These are phyloP conservation scores for Podila minutissima DNA, from an alignment of 192 early-diverging fungal genomes.

Conservation along the genomic window DNA sequence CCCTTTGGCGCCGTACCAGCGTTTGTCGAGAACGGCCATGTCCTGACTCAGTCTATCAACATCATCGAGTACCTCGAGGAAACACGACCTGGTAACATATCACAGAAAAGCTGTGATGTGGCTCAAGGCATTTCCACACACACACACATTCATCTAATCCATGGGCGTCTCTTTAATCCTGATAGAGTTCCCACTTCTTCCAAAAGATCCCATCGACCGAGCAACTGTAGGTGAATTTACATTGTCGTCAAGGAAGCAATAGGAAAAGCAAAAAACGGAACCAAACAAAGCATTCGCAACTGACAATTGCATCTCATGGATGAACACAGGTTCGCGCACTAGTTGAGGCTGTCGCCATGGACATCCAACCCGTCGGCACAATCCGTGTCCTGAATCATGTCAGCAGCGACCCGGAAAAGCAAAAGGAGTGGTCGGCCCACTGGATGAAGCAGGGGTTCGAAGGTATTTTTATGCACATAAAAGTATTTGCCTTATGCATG, in stretches of 20 bases:
- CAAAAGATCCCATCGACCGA: constrained; percentile 68
- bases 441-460: constrained; percentile 67
- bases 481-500: too few relatives aligned
- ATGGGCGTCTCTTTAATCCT: too few relatives aligned
- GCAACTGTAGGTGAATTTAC: constrained; percentile 54
- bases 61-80: constrained; percentile 95
- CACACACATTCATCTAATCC: neutral
- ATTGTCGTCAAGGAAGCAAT: neutral
- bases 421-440: constrained; percentile 65
- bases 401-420: constrained; percentile 51
- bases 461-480: constrained; percentile 43
- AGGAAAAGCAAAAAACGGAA: too few relatives aligned
- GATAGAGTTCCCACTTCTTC: constrained; percentile 71
- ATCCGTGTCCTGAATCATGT: constrained; percentile 71
- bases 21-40: constrained; percentile 63
- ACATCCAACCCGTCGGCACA: constrained; percentile 90
- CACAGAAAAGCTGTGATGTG: neutral
- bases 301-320: neutral
- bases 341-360: constrained; percentile 74
- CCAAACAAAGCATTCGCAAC: neutral
- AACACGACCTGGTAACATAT: constrained; percentile 60
- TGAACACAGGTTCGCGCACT: constrained; percentile 71
- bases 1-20: constrained; percentile 76
- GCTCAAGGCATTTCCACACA: neutral
- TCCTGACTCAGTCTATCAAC: constrained; percentile 74